A percentile compares a stretch with the other conserved stretches of the same genome.
These are phyloP conservation scores for Daldinia concentrica DNA, from an alignment of 495 filamentous ascomycete genomes.

Conservation along the genomic window DNA sequence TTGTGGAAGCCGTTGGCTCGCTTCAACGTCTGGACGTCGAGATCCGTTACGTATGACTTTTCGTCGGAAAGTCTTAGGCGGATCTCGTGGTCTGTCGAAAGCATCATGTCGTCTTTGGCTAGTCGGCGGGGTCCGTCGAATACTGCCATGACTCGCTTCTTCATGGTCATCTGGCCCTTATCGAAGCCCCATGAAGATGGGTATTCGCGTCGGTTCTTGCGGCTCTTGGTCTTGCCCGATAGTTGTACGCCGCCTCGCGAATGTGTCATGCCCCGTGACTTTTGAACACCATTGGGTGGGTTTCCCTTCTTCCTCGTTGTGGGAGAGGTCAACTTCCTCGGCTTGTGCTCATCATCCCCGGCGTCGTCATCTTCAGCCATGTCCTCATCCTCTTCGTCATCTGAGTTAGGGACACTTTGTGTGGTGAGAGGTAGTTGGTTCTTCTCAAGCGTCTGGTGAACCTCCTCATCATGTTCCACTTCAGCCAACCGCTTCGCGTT, in stretches of 20 bases:
- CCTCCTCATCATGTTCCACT: slow-evolving; percentile 82
- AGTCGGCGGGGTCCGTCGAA: slow-evolving; percentile 89
- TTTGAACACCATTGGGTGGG: slow-evolving; percentile 60
- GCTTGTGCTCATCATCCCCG: slow-evolving; percentile 48
- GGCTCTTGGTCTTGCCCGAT: slow-evolving; percentile 68
- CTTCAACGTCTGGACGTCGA: slow-evolving; percentile 90
- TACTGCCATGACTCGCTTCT: slow-evolving; percentile 93
- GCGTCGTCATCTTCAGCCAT: slow-evolving; percentile 64
- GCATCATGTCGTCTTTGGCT: slow-evolving; percentile 99
- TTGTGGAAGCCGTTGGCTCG: slow-evolving; percentile 81
- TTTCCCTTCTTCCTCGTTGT: slow-evolving; percentile 51
- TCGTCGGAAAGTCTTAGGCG: slow-evolving; percentile 78
- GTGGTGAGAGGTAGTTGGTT: slow-evolving; percentile 73
- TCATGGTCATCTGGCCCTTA: slow-evolving; percentile 92
- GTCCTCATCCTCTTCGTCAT: slow-evolving; percentile 71
- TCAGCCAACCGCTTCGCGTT: slow-evolving; percentile 87
- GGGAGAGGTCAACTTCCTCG: slow-evolving; percentile 41
- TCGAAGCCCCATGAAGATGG: slow-evolving; percentile 92
- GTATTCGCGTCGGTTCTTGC: slow-evolving; percentile 90
- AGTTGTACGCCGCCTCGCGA: slow-evolving; percentile 69
- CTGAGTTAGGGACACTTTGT: slow-evolving; percentile 65
- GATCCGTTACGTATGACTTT: slow-evolving; percentile 86
- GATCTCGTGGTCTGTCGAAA: slow-evolving; percentile 93
- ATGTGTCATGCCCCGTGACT: slow-evolving; percentile 67
- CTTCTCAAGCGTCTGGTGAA: slow-evolving; percentile 84